Base-by-base conservation (phyloP, 2,329 filamentous ascomycete species). In the Stachybotrys chlorohalonatus region DNA sequence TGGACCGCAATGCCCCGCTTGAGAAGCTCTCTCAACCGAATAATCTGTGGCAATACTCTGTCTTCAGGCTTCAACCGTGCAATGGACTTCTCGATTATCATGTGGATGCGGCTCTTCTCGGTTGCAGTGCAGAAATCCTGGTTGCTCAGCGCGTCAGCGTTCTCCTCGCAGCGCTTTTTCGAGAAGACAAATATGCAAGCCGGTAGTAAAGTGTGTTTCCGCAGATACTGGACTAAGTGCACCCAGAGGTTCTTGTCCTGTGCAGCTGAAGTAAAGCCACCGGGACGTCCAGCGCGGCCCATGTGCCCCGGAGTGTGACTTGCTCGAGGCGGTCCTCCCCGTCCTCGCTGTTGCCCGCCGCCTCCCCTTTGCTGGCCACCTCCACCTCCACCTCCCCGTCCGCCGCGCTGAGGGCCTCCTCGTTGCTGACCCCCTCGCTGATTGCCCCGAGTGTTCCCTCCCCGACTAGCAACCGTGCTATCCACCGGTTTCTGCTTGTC, bases 131-230 rank as follows among this genome's bases (percentile, higher is more conserved):
- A 95, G 66, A 95, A 97, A 66, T 99, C 94, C 61, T 96, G 86
- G 65, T 96, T 97, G 58, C 89, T 93, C 24, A 99, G 77, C 0
- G 94, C 93, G 67, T 96, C 90, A 1, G 94, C 94, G 68, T 97
- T 99, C 67, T 97, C 91, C 70, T 99, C 94, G 64, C 94, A 97
- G 53, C 94, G 81, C 71, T 94, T 96, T 75, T 97, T 99, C 3
- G 94, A 99, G 71, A 99, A 99, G 54, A 99, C 93, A 66, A 99
- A 99, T 61, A 99, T 95, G 68, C 93, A 97, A 8, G 89, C 90
- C 0, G 94, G 94, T 4, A 99, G 81, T 5, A 99, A 78, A 51
- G 84, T 90, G 53, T 91, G 84, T 69, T 95, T 96, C 63, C 86
- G 89, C 53, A 99, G 78, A 70, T 90, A 91, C 64, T 95, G 90